Evolutionary conservation across 495 filamentous ascomycete species (phyloP).

Genomic region (Penicillium cosmopolitanum): DNA sequence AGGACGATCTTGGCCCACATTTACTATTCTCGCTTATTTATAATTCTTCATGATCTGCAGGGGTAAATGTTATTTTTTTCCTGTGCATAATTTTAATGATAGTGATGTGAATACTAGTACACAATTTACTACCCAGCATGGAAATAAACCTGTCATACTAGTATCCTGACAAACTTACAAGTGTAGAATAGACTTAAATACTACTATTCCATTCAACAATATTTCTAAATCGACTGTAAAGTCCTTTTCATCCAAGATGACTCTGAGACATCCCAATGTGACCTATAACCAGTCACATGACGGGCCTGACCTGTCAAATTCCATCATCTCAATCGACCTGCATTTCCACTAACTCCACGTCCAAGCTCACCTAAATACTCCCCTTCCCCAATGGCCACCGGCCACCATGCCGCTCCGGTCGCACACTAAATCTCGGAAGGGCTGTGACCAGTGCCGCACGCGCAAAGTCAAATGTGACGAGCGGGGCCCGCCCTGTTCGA

Average conservation of each 20-base stretch:
- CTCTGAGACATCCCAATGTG: no score
- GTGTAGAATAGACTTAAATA: no score
- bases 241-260: no score
- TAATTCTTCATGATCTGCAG: no score
- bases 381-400: background rate
- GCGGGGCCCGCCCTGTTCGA: constrained; percentile 40
- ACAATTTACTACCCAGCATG: background rate
- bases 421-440: constrained; percentile 60
- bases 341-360: background rate
- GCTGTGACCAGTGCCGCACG: constrained; percentile 58
- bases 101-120: background rate
- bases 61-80: background rate
- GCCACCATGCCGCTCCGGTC: constrained; percentile 36
- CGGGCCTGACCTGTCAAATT: background rate
- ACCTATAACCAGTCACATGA: no score
- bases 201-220: no score
- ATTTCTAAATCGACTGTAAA: no score
- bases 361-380: background rate
- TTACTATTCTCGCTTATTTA: background rate
- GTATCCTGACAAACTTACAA: no score
- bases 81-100: background rate
- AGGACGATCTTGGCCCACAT: no score
- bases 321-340: background rate
- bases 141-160: no score
- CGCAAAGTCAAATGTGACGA: constrained; percentile 55